Percentiles rank a stretch among this genome's conserved stretches.
Conservation (phyloP, 2,329 filamentous ascomycete species). For the Aspergillus brunneoviolaceus region DNA sequence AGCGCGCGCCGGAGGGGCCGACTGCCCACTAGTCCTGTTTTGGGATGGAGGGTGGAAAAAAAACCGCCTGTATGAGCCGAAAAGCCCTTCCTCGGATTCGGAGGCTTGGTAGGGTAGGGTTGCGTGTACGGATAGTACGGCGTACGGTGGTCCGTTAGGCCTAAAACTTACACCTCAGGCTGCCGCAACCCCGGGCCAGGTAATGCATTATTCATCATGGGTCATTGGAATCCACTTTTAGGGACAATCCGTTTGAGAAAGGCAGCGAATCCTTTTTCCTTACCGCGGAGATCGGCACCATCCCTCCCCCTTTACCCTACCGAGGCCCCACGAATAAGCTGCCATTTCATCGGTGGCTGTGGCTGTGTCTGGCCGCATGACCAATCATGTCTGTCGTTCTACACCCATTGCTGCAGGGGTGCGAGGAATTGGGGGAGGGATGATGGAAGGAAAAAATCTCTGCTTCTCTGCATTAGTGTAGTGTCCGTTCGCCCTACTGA, state of each 20-base stretch:
- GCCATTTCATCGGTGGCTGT: constrained; percentile 4
- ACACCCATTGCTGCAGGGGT: constrained; percentile 1
- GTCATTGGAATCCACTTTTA: background rate
- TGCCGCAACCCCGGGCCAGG: background rate
- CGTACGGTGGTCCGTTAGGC: background rate
- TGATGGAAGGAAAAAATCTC: constrained; percentile 2
- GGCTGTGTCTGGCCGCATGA: background rate
- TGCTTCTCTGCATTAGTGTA: constrained; percentile 8
- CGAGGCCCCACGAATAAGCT: background rate
- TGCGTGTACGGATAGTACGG: background rate
- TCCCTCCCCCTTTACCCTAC: background rate
- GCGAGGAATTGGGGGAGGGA: background rate
- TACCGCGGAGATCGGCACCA: background rate
- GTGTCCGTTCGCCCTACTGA: background rate
- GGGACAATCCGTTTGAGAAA: background rate
- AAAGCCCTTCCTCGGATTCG: background rate
- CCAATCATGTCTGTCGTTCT: background rate
- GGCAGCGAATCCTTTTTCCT: background rate
- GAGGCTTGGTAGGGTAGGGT: background rate
- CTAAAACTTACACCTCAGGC: background rate
- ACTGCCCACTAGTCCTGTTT: background rate
- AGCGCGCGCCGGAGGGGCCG: constrained; percentile 8
- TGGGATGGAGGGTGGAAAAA: background rate
- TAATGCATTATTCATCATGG: background rate
- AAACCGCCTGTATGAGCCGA: background rate